Evolutionary conservation across 805 yeast genomes (phyloP), one percentile per base, ranked within the genome.

Genomic region (Tetrapisispora taiwanensis): DNA sequence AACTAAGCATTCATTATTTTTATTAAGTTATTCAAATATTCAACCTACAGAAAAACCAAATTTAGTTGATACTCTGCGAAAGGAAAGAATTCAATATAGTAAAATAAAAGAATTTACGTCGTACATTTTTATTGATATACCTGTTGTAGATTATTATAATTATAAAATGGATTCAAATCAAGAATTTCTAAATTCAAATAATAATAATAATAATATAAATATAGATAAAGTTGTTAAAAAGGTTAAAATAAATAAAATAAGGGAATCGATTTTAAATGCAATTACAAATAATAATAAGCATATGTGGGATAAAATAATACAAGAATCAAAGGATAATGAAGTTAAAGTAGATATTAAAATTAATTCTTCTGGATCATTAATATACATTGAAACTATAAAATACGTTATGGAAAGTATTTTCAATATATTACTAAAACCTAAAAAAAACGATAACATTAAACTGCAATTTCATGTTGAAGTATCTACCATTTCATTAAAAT

Each of bases 351-450:
- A 28, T 31, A 36, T 48, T 44, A 46, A 46, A 35, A 46, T 54
- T 10, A 45, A 53, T 7, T 58, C 66, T 2, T 55, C 63, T 14
- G 65, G 67, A 7, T 61, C 67, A 1, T 30, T 62, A 37, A 42
- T 63, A 33, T 62, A 62, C 48, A 66, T 62, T 9, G 63, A 59
- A 36, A 60, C 67, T 3, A 54, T 59, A 15, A 60, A 54, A 42
- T 62, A 54, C 46, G 41, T 61, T 19, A 46, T 61, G 12, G 65
- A 60, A 39, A 39, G 53, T 9, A 47, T 57, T 30, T 59, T 52
- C 45, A 43, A 46, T 14, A 52, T 46, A 28, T 20, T 57, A 20
- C 18, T 37, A 15, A 41, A 20, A 5, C 7, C 35, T 20, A 39
- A 24, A 30, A 35, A 36, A n/a, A 39, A 43, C 10, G 34, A 57